Evolutionary conservation across 1,139 yeast genomes (phyloP), one percentile per base, ranked within the genome.

Genomic region (Candida sp.): DNA sequence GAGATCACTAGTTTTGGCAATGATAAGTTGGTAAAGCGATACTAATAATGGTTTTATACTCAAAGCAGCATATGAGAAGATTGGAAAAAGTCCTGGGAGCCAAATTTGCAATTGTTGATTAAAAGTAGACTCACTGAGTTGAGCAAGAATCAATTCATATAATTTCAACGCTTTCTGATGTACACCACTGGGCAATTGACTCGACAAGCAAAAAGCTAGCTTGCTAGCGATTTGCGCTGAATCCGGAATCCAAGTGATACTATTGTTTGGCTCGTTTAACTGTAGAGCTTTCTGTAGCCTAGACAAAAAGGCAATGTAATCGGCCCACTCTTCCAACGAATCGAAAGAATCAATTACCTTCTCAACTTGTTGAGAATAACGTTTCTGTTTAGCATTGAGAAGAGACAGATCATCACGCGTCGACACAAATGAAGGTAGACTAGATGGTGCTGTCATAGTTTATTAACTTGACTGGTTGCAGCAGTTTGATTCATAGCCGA

Each of bases 261-360:
- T 66, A 29, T 62, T 66, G 8, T 65, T 60, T 44, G 60, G 68
- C 1, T 58, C 66, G 5, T 54, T 55, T 23, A 68, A 55, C 48
- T 61, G 73, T 34, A 90, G 65, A 0, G 93, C 83, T 60, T 89
- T 87, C 49, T 83, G 82, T 9, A 93, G 74, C 51, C 87, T 80
- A 1, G 93, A 82, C 38, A 95, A 70, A 60, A 89, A 90, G 21
- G 97, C 85, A 46, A 93, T 93, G 62, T 91, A 90, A 60, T 93
- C 99, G n/a, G 99, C 98, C 99, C 99, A 93, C 68, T 91, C 98
- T 36, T 83, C 86, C 2, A 90, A 84, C n/a, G 82, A 64, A 44
- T 88, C 97, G 67, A 93, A 93, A n/a, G 82, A 71, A 5, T 79
- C 72, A 23, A 93, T 68, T 0, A 95, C 90, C 50, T 84, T 81